phyloP scores from a whole-genome alignment of 2,329 filamentous ascomycete genomes.

The Paecilomyces sp. region DNA sequence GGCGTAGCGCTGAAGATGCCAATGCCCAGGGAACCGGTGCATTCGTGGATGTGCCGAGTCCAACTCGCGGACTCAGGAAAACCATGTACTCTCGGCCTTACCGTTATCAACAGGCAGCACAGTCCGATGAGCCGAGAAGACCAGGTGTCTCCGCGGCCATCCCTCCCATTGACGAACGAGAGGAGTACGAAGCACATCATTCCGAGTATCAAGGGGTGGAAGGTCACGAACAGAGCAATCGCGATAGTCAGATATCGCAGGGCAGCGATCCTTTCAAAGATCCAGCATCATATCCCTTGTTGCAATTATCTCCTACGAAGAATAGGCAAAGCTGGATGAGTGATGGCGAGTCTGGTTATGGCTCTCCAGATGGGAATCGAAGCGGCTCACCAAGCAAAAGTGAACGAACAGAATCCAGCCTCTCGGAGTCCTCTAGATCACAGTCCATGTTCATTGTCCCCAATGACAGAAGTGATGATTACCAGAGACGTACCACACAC shows the following conservation, averaged over 20 bases:
- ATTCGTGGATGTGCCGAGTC: constrained; percentile 32
- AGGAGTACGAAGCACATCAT: constrained; percentile 47
- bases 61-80: constrained; percentile 31
- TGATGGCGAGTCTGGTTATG: constrained; percentile 9
- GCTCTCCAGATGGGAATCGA: constrained; percentile 18
- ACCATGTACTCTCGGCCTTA: constrained; percentile 31
- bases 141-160: constrained; percentile 48
- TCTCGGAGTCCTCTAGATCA: constrained; percentile 47
- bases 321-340: constrained; percentile 1
- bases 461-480: neutral
- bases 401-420: constrained; percentile 49
- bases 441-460: constrained; percentile 21
- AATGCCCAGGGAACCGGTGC: constrained; percentile 36
- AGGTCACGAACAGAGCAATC: constrained; percentile 7
- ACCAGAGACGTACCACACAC: neutral
- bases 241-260: constrained; percentile 8
- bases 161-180: constrained; percentile 56
- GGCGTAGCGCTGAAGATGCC: constrained; percentile 20
- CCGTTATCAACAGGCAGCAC: constrained; percentile 32
- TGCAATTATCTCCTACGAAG: neutral
- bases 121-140: constrained; percentile 44
- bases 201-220: constrained; percentile 7
- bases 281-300: constrained; percentile 15
- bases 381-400: constrained; percentile 43
- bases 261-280: constrained; percentile 20